Conservation (phyloP, 2,329 filamentous ascomycete genomes). For the Leptosphaerulina australis region DNA sequence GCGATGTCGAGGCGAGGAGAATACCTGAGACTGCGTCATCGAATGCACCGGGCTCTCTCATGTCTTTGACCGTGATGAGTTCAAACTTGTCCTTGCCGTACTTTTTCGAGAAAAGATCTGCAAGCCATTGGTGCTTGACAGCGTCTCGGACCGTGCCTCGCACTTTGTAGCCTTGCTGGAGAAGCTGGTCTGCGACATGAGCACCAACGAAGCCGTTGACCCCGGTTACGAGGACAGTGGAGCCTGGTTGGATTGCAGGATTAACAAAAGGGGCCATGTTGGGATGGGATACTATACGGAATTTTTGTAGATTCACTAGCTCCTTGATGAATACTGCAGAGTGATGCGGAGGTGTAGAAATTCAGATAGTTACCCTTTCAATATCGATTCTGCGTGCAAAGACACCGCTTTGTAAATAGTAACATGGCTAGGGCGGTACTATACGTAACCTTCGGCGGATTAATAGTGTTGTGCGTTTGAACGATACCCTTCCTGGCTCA, state of each 20-base stretch:
- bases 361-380: too few relatives aligned
- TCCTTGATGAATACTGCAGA: too few relatives aligned
- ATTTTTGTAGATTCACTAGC: too few relatives aligned
- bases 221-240: slow-evolving; percentile 40
- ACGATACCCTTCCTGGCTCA: too few relatives aligned
- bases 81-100: slow-evolving; percentile 31
- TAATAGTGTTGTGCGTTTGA: too few relatives aligned
- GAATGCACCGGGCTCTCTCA: slow-evolving; percentile 31
- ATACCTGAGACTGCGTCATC: slow-evolving; percentile 32
- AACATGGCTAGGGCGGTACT: too few relatives aligned
- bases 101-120: slow-evolving; percentile 28
- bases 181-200: slow-evolving; percentile 39
- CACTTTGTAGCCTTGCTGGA: slow-evolving; percentile 38
- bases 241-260: slow-evolving; percentile 24
- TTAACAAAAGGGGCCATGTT: too few relatives aligned
- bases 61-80: slow-evolving; percentile 23
- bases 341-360: too few relatives aligned
- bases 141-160: slow-evolving; percentile 38
- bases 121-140: slow-evolving; percentile 32
- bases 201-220: slow-evolving; percentile 40
- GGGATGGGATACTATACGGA: too few relatives aligned
- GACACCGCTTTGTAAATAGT: too few relatives aligned
- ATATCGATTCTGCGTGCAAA: too few relatives aligned
- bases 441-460: too few relatives aligned
- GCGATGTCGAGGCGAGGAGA: not conserved